Evolutionary conservation across 192 early-diverging fungal species (phyloP), one percentile per base, ranked within the genome.

Genomic region (Backusella macrospora): DNA sequence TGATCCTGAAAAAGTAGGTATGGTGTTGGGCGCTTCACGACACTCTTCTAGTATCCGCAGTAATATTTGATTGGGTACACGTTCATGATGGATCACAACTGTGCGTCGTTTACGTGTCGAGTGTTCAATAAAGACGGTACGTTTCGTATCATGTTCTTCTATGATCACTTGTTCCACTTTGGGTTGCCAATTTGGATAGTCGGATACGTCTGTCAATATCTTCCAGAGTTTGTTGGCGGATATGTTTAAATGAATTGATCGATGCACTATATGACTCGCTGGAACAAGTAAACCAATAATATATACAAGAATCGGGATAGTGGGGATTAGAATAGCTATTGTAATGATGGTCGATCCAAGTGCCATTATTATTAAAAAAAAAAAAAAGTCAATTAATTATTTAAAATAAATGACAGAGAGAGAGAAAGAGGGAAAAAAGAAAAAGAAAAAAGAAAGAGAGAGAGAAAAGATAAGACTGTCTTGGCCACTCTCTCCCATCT

Each of bases 31-130:
- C 16, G 77, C 34, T 13, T 71, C 46, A 46, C 18, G 34, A 34
- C 71, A 47, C 40, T 78, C 76, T 68, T 78, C 76, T 6, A 78
- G n/a, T 15, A 78, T 67, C 38, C 76, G 48, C 13, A 78, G n/a
- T 13, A 78, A 26, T 18, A 47, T 73, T 0, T 44, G 26, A 12
- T 59, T 42, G 21, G 76, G 76, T 13, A 47, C 46, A 45, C 73
- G 76, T 42, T 73, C 71, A 10, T 73, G 55, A 59, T 74, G 73
- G 21, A 78, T 68, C 8, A 59, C 52, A 0, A 78, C 71, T 0
- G 71, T 78, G 21, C 67, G 76, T 26, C 66, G 65, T n/a, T 73
- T 49, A 44, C 59, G 72, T 64, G 72, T 78, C 37, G 76, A 68
- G 37, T 78, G 66, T 37, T 78, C 76, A 5, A 69, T 45, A 48